Evolutionary conservation across 495 filamentous ascomycete species (phyloP).

Genomic region (Xylaria venustula): DNA sequence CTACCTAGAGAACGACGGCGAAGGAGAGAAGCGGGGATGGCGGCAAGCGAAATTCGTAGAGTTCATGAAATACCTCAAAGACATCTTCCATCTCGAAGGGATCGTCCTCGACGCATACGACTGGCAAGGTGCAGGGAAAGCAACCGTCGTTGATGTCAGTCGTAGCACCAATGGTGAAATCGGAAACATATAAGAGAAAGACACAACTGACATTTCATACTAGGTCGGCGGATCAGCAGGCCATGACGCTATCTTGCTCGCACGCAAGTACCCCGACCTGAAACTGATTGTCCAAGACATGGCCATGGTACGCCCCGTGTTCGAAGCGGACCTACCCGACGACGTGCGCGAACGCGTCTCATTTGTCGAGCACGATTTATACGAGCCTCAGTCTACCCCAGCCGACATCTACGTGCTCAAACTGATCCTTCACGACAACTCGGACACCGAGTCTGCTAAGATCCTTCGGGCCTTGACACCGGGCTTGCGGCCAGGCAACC

Average conservation of each 20-base stretch:
- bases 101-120: slow-evolving; percentile 27
- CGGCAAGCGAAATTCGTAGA: slow-evolving; percentile 28
- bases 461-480: slow-evolving; percentile 44
- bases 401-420: slow-evolving; percentile 58
- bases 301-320: slow-evolving; percentile 24
- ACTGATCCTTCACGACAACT: slow-evolving; percentile 54
- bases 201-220: slow-evolving; percentile 10
- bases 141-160: slow-evolving; percentile 35
- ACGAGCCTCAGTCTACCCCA: slow-evolving; percentile 45
- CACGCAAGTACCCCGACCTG: slow-evolving; percentile 29
- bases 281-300: slow-evolving; percentile 39
- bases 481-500: slow-evolving; percentile 38
- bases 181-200: neutral
- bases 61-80: slow-evolving; percentile 29
- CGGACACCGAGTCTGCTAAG: slow-evolving; percentile 38
- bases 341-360: slow-evolving; percentile 36
- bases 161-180: neutral
- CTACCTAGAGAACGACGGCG: slow-evolving; percentile 32
- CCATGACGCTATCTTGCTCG: slow-evolving; percentile 26
- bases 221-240: slow-evolving; percentile 30
- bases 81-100: slow-evolving; percentile 28
- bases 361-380: slow-evolving; percentile 51
- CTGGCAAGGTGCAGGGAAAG: slow-evolving; percentile 30
- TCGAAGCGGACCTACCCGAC: slow-evolving; percentile 24
- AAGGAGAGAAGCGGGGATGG: slow-evolving; percentile 28